Evolutionary conservation across 306 rosid genomes (phyloP), one percentile per base, ranked within the genome.

Genomic region (Cicer pinnatifidum): DNA sequence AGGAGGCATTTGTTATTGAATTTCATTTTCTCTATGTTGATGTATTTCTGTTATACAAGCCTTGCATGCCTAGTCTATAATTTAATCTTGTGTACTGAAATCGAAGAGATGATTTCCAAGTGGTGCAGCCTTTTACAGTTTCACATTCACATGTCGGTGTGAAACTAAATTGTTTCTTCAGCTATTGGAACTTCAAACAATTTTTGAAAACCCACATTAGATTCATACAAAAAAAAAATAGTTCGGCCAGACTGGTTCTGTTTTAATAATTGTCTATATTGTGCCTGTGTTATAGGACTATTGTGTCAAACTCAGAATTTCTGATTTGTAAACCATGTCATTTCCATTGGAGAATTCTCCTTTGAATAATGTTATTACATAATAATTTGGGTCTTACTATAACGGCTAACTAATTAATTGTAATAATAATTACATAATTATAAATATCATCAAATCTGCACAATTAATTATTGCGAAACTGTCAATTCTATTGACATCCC

Each of bases 1-100:
- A 38, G 7, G 47, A 39, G 20, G 48, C 51, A 13, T 20, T 52
- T n/a, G 43, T 40, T 69, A 41, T 62, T 75, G 57, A 66, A 75
- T 69, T 75, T 41, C 75, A 43, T 40, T 67, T 67, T 74, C 40
- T 75, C 61, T 23, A 11, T 61, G 72, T n/a, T 38, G n/a, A 13
- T 68, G 15, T 70, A 68, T 75, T 60, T 80, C 53, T 70, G 52
- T 46, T 51, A 6, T 12, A 46, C 20, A 62, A 9, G 11, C 43
- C 16, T 6, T 40, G 38, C 73, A 8, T 59, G 38, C 44, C 40
- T 41, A 13, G 40, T 67, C 54, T 63, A 41, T 9, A 19, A 3
- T 74, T 67, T 47, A 73, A 41, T 15, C 44, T 40, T 74, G 59
- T 38, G 46, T 71, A 48, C 53, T 41, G 37, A 50, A 74, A 6